Evolutionary conservation across 495 filamentous ascomycete species (phyloP), one percentile per base, ranked within the genome.

Genomic region (Xylona heveae): DNA sequence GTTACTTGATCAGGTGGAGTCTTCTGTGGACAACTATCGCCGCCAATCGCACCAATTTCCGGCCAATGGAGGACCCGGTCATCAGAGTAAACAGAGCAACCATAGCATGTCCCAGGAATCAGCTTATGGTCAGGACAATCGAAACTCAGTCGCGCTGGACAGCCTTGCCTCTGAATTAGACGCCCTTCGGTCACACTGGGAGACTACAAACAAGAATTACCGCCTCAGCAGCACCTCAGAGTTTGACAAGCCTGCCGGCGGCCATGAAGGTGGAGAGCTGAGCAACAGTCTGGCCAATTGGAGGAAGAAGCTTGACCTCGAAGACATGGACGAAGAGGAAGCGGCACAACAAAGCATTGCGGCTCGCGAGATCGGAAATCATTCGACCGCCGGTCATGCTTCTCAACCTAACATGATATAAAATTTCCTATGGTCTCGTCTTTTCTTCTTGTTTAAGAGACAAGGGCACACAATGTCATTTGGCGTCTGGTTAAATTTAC

Each of bases 161-260:
- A 82, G 73, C 26, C 64, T 99, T 3, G 85, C 90, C 14, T 75
- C 68, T 32, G 88, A 99, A 52, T 67, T 99, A 3, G 88, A 97
- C 35, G 66, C 74, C 12, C 62, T 95, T 24, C 72, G 85, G 20
- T 73, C 58, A 20, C 88, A 92, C 38, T 95, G 90, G 85, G 84
- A 95, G 52, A 75, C 74, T 28, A 93, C 82, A 24, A 93, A 84
- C 53, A 84, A 84, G 52, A 85, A 76, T 40, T 93, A 94, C 47
- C 73, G 85, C 10, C 10, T 38, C 3, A 38, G 37, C 24, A 29
- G 26, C 8, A 9, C 7, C 7, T 23, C 19, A 12, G 31, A 24
- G 10, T 40, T 40, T 24, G 37, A 38, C 20, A 30, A 40, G 17
- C n/a, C n/a, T n/a, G n/a, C n/a, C n/a, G n/a, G n/a, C n/a, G n/a